phyloP scores from a whole-genome alignment of 176 grass and related monocot species.

The Bromus sterilis region DNA sequence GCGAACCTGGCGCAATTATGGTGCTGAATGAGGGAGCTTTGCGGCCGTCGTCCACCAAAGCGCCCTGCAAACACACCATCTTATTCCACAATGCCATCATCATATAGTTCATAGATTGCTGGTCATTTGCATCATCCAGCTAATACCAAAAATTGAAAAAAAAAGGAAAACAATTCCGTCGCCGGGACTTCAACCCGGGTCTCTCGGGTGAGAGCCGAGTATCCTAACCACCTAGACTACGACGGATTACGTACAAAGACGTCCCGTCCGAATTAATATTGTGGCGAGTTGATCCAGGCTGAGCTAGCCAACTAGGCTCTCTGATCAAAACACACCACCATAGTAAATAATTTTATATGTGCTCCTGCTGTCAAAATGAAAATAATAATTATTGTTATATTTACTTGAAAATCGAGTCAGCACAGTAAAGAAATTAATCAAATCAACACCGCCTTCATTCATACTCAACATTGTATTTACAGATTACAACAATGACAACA shows the following conservation, averaged over 20 bases:
- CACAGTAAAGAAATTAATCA: not conserved
- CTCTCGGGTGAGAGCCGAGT: slow-evolving; percentile 98
- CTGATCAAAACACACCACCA: not conserved
- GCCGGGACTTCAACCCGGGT: slow-evolving; percentile 95
- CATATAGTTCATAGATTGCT: no score
- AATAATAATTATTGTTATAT: not conserved
- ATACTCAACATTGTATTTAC: not conserved
- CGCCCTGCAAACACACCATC: not conserved
- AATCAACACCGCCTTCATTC: not conserved
- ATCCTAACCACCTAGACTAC: slow-evolving; percentile 99
- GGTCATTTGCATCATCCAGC: no score
- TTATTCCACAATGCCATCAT: not conserved
- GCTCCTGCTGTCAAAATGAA: no score
- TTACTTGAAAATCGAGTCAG: not conserved
- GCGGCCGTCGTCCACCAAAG: not conserved
- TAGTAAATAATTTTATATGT: not conserved
- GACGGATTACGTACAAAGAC: slow-evolving; percentile 17
- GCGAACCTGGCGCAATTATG: slow-evolving; percentile 3
- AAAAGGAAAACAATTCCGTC: slow-evolving; percentile 63
- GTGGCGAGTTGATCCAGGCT: no score
- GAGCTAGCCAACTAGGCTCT: no score
- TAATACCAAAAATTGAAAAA: no score
- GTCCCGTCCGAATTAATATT: rapidly evolving
- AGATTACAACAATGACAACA: not conserved
- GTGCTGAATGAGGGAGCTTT: not conserved